These are phyloP conservation scores for Mycena rebaudengoi DNA, from an alignment of 768 basidiomycete genomes.

Conservation along the genomic window DNA sequence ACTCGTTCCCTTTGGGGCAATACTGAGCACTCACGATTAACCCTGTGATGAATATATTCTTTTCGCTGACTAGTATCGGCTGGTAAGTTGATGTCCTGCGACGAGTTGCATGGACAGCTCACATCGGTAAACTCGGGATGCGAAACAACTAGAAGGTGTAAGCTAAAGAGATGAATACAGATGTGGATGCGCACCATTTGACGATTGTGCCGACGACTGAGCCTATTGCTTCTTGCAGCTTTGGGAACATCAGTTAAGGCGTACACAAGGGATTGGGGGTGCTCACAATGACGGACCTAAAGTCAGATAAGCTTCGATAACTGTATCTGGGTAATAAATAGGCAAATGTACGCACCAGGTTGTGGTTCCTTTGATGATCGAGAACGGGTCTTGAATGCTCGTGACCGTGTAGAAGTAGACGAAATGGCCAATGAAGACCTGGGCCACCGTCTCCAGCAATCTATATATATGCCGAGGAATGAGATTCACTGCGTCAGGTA, in stretches of 20 bases:
- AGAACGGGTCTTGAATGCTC: conserved; percentile 48
- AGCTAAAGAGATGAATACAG: background rate
- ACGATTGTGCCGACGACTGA: conserved; percentile 66
- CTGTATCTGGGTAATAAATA: background rate
- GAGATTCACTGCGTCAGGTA: background rate
- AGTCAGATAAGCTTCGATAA: background rate
- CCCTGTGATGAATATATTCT: conserved; percentile 60
- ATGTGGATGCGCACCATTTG: conserved; percentile 40
- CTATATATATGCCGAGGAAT: conserved; percentile 41
- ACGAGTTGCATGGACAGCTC: conserved; percentile 24
- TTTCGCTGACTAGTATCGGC: conserved; percentile 59
- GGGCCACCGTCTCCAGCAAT: conserved; percentile 61
- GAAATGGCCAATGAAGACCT: conserved; percentile 63
- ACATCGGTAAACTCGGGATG: conserved; percentile 74
- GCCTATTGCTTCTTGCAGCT: conserved; percentile 53
- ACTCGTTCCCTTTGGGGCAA: background rate
- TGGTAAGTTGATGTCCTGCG: background rate
- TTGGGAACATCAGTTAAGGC: background rate
- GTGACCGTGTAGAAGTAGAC: conserved; percentile 65
- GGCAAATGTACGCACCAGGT: conserved; percentile 56
- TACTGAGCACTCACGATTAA: conserved; percentile 54
- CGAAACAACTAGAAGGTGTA: conserved; percentile 55
- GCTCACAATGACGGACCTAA: conserved; percentile 62
- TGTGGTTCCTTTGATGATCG: conserved; percentile 46
- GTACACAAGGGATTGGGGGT: background rate